These are phyloP conservation scores for Dendrobium officinale DNA, from an alignment of 106 monocot species.

Conservation along the genomic window DNA sequence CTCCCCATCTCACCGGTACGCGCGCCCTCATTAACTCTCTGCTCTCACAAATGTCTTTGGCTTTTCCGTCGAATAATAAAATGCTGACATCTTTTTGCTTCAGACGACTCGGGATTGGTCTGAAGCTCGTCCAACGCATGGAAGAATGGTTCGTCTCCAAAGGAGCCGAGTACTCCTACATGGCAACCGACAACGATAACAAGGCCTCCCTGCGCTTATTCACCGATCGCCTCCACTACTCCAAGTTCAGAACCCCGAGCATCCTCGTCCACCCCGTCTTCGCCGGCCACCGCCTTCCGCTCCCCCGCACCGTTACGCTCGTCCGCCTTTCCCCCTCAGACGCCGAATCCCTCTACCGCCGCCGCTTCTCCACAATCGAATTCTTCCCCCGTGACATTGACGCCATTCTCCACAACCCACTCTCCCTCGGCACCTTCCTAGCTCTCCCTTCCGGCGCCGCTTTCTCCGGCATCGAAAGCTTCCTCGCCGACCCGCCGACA, in stretches of 20 bases:
- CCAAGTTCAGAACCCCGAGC: slow-evolving; percentile 65
- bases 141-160: slow-evolving; percentile 58
- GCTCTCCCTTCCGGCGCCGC: not conserved
- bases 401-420: slow-evolving; percentile 36
- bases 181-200: slow-evolving; percentile 80
- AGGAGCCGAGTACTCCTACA: slow-evolving; percentile 76
- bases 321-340: slow-evolving; percentile 23
- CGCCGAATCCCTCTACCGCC: slow-evolving; percentile 43
- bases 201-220: slow-evolving; percentile 55
- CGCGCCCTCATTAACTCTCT: no score
- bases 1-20: slow-evolving; percentile 44
- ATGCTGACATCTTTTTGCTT: not conserved
- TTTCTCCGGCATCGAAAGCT: slow-evolving; percentile 7
- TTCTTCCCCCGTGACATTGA: slow-evolving; percentile 70
- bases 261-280: slow-evolving; percentile 78
- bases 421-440: slow-evolving; percentile 49
- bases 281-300: slow-evolving; percentile 32
- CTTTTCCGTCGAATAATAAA: not conserved
- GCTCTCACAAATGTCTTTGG: not conserved
- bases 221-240: slow-evolving; percentile 50
- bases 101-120: slow-evolving; percentile 57
- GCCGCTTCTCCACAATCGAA: slow-evolving; percentile 32
- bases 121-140: slow-evolving; percentile 37
- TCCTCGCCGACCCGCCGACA: slow-evolving; percentile 36
- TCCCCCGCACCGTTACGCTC: slow-evolving; percentile 17